phyloP scores from a whole-genome alignment of 805 yeast genomes.

The Starmerella khaoyaiensis region DNA sequence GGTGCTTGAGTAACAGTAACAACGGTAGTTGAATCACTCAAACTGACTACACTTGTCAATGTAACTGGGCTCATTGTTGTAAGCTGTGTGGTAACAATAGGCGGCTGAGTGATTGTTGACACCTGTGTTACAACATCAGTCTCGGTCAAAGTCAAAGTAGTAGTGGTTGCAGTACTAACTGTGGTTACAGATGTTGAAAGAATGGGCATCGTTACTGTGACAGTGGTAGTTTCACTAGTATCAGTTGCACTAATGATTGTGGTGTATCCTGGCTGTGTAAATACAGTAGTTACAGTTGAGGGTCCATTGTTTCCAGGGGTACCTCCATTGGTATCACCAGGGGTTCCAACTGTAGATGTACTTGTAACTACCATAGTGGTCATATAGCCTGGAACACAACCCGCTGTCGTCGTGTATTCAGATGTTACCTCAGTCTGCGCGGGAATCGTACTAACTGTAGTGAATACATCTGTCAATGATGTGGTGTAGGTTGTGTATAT shows the following conservation, averaged over 20 bases:
- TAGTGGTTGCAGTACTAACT: conserved; percentile 2
- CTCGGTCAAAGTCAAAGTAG: conserved; percentile 6
- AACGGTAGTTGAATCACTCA: conserved; percentile 6
- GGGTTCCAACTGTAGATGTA: not conserved
- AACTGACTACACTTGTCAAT: conserved; percentile 3
- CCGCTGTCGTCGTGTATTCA: conserved; percentile 2
- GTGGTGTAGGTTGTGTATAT: conserved; percentile 8
- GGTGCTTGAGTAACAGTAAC: conserved; percentile 6
- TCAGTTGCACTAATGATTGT: conserved; percentile 8
- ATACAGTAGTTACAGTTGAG: conserved; percentile 1
- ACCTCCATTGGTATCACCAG: not conserved
- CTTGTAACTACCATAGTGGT: not conserved
- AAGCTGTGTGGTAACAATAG: conserved; percentile 1
- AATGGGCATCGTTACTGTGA: conserved; percentile 7
- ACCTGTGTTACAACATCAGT: conserved; percentile 6
- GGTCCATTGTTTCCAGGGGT: conserved; percentile 2
- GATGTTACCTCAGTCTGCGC: conserved; percentile 9
- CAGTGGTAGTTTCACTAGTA: conserved; percentile 10
- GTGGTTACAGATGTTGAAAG: conserved; percentile 10
- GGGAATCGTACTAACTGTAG: conserved; percentile 10
- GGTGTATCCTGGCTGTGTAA: conserved; percentile 13
- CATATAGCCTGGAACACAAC: not conserved
- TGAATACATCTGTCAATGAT: conserved; percentile 1
- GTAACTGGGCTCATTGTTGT: conserved; percentile 7
- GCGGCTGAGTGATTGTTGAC: not conserved